Evolutionary conservation across 768 basidiomycete species (phyloP).

Genomic region (Cyathus striatus): DNA sequence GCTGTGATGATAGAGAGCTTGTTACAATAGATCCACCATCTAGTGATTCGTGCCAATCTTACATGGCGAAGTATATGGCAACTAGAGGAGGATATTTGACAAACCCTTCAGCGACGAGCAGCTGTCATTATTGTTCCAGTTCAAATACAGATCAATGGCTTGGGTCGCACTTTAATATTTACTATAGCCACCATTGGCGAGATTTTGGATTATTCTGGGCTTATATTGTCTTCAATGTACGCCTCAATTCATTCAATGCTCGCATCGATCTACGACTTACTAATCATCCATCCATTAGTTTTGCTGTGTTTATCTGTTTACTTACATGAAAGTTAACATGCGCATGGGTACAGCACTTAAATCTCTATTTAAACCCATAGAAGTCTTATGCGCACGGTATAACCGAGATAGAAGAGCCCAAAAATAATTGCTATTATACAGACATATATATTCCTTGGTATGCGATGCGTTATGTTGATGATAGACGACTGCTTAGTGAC

Average conservation of each 20-base stretch:
- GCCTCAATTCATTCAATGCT: neutral
- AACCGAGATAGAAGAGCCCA: no score
- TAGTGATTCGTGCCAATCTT: constrained; percentile 52
- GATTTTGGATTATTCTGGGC: constrained; percentile 47
- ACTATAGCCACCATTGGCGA: constrained; percentile 47
- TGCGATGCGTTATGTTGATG: neutral
- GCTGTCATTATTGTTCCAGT: constrained; percentile 54
- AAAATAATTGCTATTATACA: no score
- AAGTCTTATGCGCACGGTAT: neutral
- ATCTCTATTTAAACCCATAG: neutral
- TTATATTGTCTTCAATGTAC: constrained; percentile 42
- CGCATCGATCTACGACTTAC: neutral
- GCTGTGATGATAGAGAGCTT: constrained; percentile 60
- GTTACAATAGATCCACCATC: constrained; percentile 53
- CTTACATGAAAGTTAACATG: neutral
- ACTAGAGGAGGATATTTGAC: constrained; percentile 53
- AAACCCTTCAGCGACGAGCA: constrained; percentile 41
- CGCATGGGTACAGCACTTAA: neutral
- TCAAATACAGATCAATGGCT: constrained; percentile 54
- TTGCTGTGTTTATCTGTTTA: neutral
- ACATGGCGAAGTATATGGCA: constrained; percentile 45
- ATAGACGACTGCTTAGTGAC: neutral
- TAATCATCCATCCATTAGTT: neutral
- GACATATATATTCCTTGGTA: neutral
- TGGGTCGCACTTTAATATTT: constrained; percentile 51